These are phyloP conservation scores for Ophiostoma populinum DNA, from an alignment of 2,329 filamentous ascomycete species.

Conservation along the genomic window DNA sequence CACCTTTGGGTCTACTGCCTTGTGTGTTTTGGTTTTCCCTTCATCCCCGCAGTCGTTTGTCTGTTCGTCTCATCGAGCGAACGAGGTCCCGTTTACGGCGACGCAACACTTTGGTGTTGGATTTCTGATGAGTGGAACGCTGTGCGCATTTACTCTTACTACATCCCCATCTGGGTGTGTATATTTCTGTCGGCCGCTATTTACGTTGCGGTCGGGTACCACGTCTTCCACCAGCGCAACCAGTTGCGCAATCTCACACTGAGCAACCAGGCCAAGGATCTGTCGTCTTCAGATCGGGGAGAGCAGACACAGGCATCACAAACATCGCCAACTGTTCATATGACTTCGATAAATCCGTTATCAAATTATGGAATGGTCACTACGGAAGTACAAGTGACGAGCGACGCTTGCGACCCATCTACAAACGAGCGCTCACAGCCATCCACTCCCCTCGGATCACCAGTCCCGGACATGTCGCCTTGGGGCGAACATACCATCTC, in stretches of 20 bases:
- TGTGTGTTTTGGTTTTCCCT: constrained; percentile 55
- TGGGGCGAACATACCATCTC: constrained; percentile 8
- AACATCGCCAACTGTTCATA: too few species aligned
- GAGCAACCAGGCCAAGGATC: constrained; percentile 23
- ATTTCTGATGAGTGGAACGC: constrained; percentile 35
- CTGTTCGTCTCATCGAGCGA: constrained; percentile 32
- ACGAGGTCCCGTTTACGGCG: constrained; percentile 30
- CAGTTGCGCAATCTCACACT: constrained; percentile 34
- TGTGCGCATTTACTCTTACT: constrained; percentile 43
- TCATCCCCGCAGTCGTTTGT: constrained; percentile 47
- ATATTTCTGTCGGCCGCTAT: constrained; percentile 36
- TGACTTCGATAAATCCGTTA: too few species aligned
- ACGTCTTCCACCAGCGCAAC: constrained; percentile 41
- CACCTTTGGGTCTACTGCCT: constrained; percentile 56
- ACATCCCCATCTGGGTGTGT: constrained; percentile 43
- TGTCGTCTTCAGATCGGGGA: constrained; percentile 14
- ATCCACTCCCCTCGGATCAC: constrained; percentile 3
- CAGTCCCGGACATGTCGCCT: constrained; percentile 6
- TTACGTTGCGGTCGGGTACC: constrained; percentile 39
- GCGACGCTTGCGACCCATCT: constrained; percentile 13
- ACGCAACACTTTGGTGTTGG: constrained; percentile 48
- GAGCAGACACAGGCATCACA: constrained; percentile 21
- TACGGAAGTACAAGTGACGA: constrained; percentile 31
- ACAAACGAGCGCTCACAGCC: constrained; percentile 5
- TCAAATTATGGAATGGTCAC: constrained; percentile 37